phyloP scores from a whole-genome alignment of 1,139 yeast species.

The Yamadazyma atlantica region DNA sequence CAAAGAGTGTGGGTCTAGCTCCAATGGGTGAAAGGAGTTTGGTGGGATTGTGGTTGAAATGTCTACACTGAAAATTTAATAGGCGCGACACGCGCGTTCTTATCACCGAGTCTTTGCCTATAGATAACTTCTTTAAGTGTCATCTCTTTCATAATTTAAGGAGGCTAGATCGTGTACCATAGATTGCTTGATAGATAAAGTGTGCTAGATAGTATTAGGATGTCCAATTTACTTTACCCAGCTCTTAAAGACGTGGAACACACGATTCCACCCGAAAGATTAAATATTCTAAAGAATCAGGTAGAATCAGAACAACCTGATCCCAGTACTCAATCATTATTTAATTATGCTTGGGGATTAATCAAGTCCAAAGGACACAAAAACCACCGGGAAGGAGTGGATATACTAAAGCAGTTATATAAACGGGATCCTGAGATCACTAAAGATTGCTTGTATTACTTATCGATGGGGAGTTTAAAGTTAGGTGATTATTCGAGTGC shows the following conservation, averaged over 20 bases:
- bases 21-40: too few relatives aligned
- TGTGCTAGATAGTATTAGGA: too few relatives aligned
- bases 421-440: constrained; percentile 79
- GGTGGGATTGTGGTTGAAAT: too few relatives aligned
- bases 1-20: too few relatives aligned
- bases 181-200: too few relatives aligned
- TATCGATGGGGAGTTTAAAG: constrained; percentile 86
- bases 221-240: constrained; percentile 23
- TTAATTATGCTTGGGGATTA: constrained; percentile 96
- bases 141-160: too few relatives aligned
- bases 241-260: constrained; percentile 45
- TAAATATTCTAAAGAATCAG: constrained; percentile 73
- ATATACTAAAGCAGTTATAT: constrained; percentile 70
- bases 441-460: constrained; percentile 85
- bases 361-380: constrained; percentile 63
- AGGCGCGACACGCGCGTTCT: too few relatives aligned
- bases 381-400: constrained; percentile 78
- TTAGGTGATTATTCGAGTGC: constrained; percentile 86
- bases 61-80: too few relatives aligned
- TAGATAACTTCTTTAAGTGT: too few relatives aligned
- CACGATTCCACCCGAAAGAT: constrained; percentile 73
- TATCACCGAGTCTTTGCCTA: too few relatives aligned
- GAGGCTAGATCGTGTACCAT: too few relatives aligned
- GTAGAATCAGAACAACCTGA: constrained; percentile 78
- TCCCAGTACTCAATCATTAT: constrained; percentile 78